Conservation (phyloP, 768 basidiomycete genomes). For the Russula griseocarnosa region DNA sequence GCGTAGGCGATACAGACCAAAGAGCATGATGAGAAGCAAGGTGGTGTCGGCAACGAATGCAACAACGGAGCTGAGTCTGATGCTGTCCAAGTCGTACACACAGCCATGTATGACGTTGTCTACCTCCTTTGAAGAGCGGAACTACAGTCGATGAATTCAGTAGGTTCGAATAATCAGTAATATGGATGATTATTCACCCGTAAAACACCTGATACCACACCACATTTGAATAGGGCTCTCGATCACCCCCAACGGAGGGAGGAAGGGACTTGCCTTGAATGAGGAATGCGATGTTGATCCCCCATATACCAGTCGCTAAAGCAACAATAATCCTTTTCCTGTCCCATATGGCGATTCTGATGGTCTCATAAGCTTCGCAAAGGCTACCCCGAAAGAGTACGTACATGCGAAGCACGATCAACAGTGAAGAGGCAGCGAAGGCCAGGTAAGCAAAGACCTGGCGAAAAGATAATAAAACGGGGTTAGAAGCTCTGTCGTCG, state of each 20-base stretch:
- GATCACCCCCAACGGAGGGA: no score
- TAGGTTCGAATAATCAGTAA: not conserved
- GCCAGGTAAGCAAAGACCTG: not conserved
- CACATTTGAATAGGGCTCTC: no score
- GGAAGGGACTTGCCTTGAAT: not conserved
- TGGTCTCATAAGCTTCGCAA: not conserved
- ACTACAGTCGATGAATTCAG: not conserved
- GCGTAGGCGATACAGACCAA: not conserved
- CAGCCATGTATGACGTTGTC: rapidly evolving
- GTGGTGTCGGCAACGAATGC: not conserved
- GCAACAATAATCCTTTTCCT: not conserved
- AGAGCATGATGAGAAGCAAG: constrained; percentile 1
- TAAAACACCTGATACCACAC: not conserved
- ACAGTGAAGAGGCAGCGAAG: not conserved
- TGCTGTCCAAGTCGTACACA: not conserved
- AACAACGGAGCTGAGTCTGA: not conserved
- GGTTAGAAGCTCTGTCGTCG: not conserved
- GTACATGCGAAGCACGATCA: constrained; percentile 16
- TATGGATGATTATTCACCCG: not conserved
- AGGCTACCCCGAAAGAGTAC: not conserved
- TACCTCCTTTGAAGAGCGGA: not conserved
- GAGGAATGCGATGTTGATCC: not conserved
- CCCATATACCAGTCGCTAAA: not conserved
- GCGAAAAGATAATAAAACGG: not conserved
- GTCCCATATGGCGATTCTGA: constrained; percentile 2